Evolutionary conservation across 139 green algal species (phyloP).

Genomic region (Zygnema cylindricum): DNA sequence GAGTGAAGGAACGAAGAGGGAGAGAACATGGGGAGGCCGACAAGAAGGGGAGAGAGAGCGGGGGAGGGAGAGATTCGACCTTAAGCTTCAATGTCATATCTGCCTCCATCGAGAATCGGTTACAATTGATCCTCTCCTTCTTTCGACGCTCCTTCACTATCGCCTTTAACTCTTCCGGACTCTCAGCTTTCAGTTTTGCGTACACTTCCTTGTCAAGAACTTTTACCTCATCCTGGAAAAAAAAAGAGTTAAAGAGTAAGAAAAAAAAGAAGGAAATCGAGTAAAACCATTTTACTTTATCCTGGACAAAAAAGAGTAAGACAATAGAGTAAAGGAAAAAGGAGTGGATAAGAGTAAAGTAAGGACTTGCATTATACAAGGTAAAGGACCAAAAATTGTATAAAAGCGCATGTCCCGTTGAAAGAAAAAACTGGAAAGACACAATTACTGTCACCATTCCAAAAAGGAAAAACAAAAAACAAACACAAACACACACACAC

Average conservation of each 20-base stretch:
- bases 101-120: slow-evolving; percentile 38
- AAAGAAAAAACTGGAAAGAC: background rate
- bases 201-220: background rate
- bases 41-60: background rate
- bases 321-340: background rate
- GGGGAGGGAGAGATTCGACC: background rate
- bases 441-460: background rate
- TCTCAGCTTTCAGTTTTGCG: background rate
- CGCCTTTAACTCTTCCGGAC: background rate
- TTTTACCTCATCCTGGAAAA: background rate
- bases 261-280: background rate
- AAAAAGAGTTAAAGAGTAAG: background rate
- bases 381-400: background rate
- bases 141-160: background rate
- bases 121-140: slow-evolving; percentile 23
- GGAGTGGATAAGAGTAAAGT: background rate
- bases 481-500: background rate
- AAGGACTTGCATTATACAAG: background rate
- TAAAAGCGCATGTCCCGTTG: background rate
- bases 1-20: background rate
- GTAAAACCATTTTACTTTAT: background rate
- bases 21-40: background rate
- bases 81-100: slow-evolving; percentile 43
- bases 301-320: background rate
- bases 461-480: background rate